Conservation (phyloP, 768 basidiomycete genomes). For the Boletus barrowsii region DNA sequence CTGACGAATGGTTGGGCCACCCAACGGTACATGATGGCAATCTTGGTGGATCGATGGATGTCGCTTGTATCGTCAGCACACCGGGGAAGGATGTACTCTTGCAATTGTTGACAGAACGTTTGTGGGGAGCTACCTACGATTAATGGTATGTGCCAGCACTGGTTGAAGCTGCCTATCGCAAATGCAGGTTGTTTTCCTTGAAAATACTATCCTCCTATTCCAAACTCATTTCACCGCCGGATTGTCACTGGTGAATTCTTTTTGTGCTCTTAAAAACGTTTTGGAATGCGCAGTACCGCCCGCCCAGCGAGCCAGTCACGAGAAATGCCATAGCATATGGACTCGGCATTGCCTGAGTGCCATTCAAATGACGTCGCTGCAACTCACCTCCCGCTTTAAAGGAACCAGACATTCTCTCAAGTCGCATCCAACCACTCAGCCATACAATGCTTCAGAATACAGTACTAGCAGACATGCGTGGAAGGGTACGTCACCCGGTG, state of each 20-base stretch:
- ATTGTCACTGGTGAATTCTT: no score
- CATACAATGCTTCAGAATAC: neutral
- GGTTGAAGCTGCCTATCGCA: neutral
- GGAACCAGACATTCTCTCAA: neutral
- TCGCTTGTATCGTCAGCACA: conserved; percentile 53
- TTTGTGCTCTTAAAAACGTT: no score
- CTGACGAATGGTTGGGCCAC: conserved; percentile 21
- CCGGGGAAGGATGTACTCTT: conserved; percentile 60
- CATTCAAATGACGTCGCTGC: conserved; percentile 13
- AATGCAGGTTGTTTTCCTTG: neutral
- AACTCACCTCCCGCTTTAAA: no score
- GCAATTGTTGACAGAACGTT: conserved; percentile 45
- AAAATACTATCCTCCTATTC: neutral
- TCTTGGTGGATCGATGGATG: conserved; percentile 31
- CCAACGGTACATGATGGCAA: conserved; percentile 15
- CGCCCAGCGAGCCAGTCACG: neutral
- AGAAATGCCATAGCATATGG: no score
- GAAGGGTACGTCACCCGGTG: neutral
- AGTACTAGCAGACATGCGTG: neutral
- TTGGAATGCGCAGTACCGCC: no score
- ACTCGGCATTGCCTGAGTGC: neutral
- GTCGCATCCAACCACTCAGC: neutral
- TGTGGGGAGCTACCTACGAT: conserved; percentile 44
- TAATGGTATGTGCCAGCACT: neutral
- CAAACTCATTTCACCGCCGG: no score